Conservation (phyloP, 2,329 filamentous ascomycete genomes). For the Trichophyton schoenleinii region DNA sequence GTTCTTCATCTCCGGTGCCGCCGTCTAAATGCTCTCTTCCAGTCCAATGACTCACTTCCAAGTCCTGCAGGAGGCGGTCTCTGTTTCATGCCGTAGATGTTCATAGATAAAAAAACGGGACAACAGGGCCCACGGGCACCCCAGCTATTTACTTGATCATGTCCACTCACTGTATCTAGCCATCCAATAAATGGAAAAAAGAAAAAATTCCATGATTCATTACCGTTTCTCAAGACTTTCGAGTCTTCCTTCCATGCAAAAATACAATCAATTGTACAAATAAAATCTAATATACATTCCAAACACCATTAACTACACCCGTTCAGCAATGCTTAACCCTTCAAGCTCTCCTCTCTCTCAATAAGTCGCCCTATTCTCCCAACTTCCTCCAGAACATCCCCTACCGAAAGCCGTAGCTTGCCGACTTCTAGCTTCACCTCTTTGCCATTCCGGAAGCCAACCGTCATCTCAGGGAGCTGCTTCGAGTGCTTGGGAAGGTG, state of each 20-base stretch:
- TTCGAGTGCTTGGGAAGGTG: constrained; percentile 59
- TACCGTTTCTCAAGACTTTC: background rate
- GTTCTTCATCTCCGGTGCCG: constrained; percentile 99
- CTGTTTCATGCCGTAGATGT: background rate
- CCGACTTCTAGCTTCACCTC: constrained; percentile 72
- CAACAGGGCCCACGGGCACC: background rate
- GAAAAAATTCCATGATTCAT: background rate
- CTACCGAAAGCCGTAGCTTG: constrained; percentile 66
- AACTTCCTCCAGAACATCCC: constrained; percentile 75
- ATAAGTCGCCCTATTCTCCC: constrained; percentile 76
- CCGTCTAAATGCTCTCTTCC: constrained; percentile 46
- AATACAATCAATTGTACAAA: background rate
- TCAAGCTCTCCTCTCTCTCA: constrained; percentile 70
- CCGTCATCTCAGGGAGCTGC: constrained; percentile 53
- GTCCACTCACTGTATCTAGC: background rate
- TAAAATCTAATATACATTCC: background rate
- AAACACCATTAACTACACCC: background rate
- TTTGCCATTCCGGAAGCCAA: constrained; percentile 96
- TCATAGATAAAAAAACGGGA: background rate
- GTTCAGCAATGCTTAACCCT: constrained; percentile 25
- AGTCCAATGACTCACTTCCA: background rate
- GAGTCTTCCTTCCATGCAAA: background rate
- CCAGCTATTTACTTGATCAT: background rate
- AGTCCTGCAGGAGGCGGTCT: background rate
- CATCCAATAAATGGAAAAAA: background rate